Percentiles rank a stretch among this genome's conserved stretches.
These are phyloP conservation scores for Cryphonectria japonica DNA, from an alignment of 2,329 filamentous ascomycete genomes.

Conservation along the genomic window DNA sequence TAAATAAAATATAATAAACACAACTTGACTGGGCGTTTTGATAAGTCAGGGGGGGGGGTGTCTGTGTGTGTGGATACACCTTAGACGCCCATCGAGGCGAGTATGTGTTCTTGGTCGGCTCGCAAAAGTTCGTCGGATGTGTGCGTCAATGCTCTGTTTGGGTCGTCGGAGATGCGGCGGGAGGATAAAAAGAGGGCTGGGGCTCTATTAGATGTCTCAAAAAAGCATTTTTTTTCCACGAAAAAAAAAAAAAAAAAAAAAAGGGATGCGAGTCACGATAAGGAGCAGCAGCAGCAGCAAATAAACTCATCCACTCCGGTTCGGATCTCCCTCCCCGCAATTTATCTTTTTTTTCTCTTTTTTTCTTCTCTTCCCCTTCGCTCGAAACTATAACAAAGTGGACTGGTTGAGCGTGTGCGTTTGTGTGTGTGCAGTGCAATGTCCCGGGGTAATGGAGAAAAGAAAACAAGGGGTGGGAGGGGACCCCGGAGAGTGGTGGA, in stretches of 20 bases:
- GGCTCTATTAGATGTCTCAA: slow-evolving; percentile 5
- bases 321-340: neutral
- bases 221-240: neutral
- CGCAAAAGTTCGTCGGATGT: slow-evolving; percentile 4
- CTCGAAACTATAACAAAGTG: neutral
- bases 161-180: neutral
- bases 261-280: neutral
- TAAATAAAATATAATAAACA: neutral
- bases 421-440: neutral
- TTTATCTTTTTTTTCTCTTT: neutral
- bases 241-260: neutral
- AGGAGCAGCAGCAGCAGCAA: neutral
- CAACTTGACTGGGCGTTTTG: neutral
- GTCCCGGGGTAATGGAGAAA: neutral
- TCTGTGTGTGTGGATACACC: slow-evolving; percentile 7
- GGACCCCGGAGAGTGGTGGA: neutral
- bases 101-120: neutral
- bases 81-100: slow-evolving; percentile 1
- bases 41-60: neutral
- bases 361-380: neutral
- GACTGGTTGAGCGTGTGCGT: neutral
- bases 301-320: neutral
- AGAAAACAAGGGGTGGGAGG: neutral
- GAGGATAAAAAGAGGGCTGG: neutral
- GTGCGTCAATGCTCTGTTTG: neutral